Conservation (phyloP, 2,329 filamentous ascomycete genomes). For the Verticillium longisporum region DNA sequence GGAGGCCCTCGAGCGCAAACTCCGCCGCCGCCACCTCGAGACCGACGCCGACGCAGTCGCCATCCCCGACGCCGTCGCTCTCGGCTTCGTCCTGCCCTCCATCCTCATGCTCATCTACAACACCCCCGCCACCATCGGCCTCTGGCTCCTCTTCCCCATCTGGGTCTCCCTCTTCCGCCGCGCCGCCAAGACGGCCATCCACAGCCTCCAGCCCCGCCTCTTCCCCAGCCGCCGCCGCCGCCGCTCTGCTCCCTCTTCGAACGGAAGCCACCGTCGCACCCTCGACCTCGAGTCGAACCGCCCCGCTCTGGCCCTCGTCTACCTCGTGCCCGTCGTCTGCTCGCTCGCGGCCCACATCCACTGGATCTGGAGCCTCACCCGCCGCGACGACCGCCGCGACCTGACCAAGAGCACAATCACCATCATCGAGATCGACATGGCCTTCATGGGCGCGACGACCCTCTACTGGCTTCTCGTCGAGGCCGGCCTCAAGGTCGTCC, state of each 20-base stretch:
- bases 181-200: slow-evolving; percentile 20
- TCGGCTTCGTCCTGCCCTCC: slow-evolving; percentile 41
- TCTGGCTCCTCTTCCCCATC: slow-evolving; percentile 47
- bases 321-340: slow-evolving; percentile 34
- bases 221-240: neutral
- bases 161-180: slow-evolving; percentile 38
- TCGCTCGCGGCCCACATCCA: slow-evolving; percentile 35
- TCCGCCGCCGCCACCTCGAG: slow-evolving; percentile 25
- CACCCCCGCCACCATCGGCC: slow-evolving; percentile 25
- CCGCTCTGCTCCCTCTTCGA: slow-evolving; percentile 5
- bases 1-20: neutral
- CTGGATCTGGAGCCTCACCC: slow-evolving; percentile 30
- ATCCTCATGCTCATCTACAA: slow-evolving; percentile 36
- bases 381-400: slow-evolving; percentile 38
- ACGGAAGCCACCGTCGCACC: slow-evolving; percentile 2
- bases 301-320: slow-evolving; percentile 31
- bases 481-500: slow-evolving; percentile 33
- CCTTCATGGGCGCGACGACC: slow-evolving; percentile 38
- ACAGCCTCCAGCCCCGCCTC: neutral
- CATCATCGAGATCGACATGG: slow-evolving; percentile 39
- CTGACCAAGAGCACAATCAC: slow-evolving; percentile 39
- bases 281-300: slow-evolving; percentile 37
- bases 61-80: slow-evolving; percentile 39
- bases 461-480: slow-evolving; percentile 49
- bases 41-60: slow-evolving; percentile 48